phyloP scores from a whole-genome alignment of 768 basidiomycete species.

The Ramaria rubella region DNA sequence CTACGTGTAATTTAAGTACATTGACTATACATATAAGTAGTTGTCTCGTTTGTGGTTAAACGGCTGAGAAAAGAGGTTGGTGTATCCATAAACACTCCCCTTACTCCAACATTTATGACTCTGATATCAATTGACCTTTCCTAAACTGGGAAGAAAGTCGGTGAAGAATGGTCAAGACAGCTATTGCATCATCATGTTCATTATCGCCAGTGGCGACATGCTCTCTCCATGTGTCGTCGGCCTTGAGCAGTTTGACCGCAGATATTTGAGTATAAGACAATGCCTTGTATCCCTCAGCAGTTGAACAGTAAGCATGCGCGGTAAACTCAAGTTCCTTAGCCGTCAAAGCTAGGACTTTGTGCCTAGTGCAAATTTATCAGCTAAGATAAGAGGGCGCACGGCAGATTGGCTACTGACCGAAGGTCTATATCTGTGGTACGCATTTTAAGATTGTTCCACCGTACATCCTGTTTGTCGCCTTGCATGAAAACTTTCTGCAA shows the following conservation, averaged over 20 bases:
- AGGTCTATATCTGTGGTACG: conserved; percentile 15
- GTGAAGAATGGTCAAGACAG: background rate
- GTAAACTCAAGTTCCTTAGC: conserved; percentile 45
- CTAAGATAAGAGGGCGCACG: background rate
- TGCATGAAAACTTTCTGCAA: conserved; percentile 33
- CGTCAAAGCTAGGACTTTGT: conserved; percentile 32
- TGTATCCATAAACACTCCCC: too few relatives aligned
- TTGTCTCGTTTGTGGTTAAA: too few relatives aligned
- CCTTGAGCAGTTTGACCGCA: conserved; percentile 30
- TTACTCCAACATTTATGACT: too few relatives aligned
- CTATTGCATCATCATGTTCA: background rate
- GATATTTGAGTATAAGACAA: conserved; percentile 29
- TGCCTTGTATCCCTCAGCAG: conserved; percentile 41
- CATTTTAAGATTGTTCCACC: conserved; percentile 24
- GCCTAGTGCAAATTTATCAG: conserved; percentile 25
- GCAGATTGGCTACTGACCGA: conserved; percentile 18
- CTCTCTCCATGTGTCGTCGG: background rate
- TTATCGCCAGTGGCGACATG: background rate
- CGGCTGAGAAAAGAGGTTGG: too few relatives aligned
- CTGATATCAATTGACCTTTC: too few relatives aligned
- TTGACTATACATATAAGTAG: too few relatives aligned
- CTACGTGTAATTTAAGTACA: too few relatives aligned
- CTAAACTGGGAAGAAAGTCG: background rate
- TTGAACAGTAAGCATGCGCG: conserved; percentile 43
- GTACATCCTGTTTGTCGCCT: conserved; percentile 16